Conservation (phyloP, 164 flowering plant genomes). For the Stephania yunnanensis region DNA sequence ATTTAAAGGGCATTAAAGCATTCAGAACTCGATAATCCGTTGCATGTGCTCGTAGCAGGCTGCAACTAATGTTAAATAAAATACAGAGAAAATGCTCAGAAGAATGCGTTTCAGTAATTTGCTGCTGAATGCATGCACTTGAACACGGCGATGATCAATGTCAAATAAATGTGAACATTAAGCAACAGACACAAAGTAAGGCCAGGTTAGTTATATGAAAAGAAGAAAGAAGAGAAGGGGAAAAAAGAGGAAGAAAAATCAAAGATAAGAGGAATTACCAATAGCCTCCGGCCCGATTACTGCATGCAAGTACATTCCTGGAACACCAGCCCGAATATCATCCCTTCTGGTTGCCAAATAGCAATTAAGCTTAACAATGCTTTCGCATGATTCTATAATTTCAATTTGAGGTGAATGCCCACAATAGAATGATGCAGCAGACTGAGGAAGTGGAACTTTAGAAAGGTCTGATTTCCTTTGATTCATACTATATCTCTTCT, state of each 20-base stretch:
- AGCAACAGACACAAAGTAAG: background rate
- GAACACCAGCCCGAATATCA: slow-evolving; percentile 53
- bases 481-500: slow-evolving; percentile 30
- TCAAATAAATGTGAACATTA: background rate
- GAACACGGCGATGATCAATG: background rate
- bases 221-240: background rate
- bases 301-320: slow-evolving; percentile 59
- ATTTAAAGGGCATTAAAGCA: background rate
- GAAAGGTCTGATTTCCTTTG: slow-evolving; percentile 22
- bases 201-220: background rate
- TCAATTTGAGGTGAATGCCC: slow-evolving; percentile 39
- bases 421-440: slow-evolving; percentile 53
- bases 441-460: slow-evolving; percentile 40
- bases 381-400: slow-evolving; percentile 43
- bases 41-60: background rate
- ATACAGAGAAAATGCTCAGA: background rate
- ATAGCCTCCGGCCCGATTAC: slow-evolving; percentile 47
- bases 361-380: slow-evolving; percentile 33
- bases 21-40: no score
- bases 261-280: slow-evolving; percentile 30
- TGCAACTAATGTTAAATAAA: background rate
- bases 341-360: slow-evolving; percentile 41
- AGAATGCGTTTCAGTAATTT: background rate
- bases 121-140: background rate
- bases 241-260: background rate